Conservation (phyloP, 2,329 filamentous ascomycete species). For the Samsoniella hepiali region DNA sequence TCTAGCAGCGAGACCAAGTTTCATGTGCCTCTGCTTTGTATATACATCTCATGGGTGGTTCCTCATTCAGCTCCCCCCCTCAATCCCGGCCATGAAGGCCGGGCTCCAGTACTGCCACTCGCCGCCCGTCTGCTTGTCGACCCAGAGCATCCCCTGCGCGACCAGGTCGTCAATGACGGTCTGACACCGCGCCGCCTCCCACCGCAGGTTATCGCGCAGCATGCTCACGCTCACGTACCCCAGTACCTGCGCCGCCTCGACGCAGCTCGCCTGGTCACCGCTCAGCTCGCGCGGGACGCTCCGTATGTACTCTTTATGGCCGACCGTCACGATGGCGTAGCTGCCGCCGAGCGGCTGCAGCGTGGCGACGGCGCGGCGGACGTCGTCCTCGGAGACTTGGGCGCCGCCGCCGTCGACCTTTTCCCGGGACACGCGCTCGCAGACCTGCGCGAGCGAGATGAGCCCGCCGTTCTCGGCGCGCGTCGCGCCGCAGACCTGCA, state of each 20-base stretch:
- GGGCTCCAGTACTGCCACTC: slow-evolving; percentile 96
- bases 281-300: slow-evolving; percentile 95
- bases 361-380: slow-evolving; percentile 82
- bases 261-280: slow-evolving; percentile 85
- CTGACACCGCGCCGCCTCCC: slow-evolving; percentile 79
- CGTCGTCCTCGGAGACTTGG: slow-evolving; percentile 84
- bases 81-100: slow-evolving; percentile 60
- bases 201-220: slow-evolving; percentile 80
- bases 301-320: slow-evolving; percentile 80
- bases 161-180: slow-evolving; percentile 90
- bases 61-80: slow-evolving; percentile 17
- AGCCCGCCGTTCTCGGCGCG: slow-evolving; percentile 89
- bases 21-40: not conserved
- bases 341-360: slow-evolving; percentile 84
- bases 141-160: slow-evolving; percentile 87
- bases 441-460: slow-evolving; percentile 78
- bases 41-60: not conserved
- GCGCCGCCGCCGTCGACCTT: slow-evolving; percentile 66
- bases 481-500: slow-evolving; percentile 86
- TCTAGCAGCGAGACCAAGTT: not conserved
- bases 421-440: slow-evolving; percentile 68
- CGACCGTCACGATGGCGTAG: slow-evolving; percentile 81
- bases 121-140: slow-evolving; percentile 71
- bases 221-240: slow-evolving; percentile 89
- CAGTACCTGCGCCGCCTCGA: slow-evolving; percentile 86